phyloP scores from a whole-genome alignment of 2,329 filamentous ascomycete genomes.

The Fusarium sacchari region DNA sequence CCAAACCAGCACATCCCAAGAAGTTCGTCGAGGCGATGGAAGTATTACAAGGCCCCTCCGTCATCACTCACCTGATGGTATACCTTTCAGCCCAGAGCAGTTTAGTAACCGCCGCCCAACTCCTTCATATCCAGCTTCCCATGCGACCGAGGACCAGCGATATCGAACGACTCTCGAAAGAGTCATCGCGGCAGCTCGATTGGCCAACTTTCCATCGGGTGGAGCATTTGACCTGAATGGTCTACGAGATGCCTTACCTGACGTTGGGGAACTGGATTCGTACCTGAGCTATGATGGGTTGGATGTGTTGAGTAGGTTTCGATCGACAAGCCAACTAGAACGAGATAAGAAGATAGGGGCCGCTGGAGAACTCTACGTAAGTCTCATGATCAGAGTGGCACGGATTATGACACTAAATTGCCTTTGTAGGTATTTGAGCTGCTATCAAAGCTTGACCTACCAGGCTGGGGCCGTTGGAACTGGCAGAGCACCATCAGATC shows the following conservation, averaged over 20 bases:
- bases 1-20: not conserved
- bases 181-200: constrained; percentile 20
- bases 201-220: constrained; percentile 6
- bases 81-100: not conserved
- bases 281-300: constrained; percentile 28
- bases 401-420: not conserved
- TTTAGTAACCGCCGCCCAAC: not conserved
- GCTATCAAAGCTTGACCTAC: constrained; percentile 17
- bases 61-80: not conserved
- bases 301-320: constrained; percentile 18
- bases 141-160: not conserved
- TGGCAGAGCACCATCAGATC: constrained; percentile 32
- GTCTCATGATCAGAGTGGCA: not conserved
- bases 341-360: constrained; percentile 40
- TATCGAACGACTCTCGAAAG: constrained; percentile 17
- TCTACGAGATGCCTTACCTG: constrained; percentile 7
- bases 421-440: constrained; percentile 27
- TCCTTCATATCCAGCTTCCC: not conserved
- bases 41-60: not conserved
- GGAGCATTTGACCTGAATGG: constrained; percentile 21
- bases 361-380: constrained; percentile 41
- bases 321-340: constrained; percentile 30
- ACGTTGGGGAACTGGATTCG: not conserved
- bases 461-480: constrained; percentile 10
- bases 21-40: not conserved